Evolutionary conservation across 2,329 filamentous ascomycete species (phyloP).

Genomic region (Claviceps digitariae): DNA sequence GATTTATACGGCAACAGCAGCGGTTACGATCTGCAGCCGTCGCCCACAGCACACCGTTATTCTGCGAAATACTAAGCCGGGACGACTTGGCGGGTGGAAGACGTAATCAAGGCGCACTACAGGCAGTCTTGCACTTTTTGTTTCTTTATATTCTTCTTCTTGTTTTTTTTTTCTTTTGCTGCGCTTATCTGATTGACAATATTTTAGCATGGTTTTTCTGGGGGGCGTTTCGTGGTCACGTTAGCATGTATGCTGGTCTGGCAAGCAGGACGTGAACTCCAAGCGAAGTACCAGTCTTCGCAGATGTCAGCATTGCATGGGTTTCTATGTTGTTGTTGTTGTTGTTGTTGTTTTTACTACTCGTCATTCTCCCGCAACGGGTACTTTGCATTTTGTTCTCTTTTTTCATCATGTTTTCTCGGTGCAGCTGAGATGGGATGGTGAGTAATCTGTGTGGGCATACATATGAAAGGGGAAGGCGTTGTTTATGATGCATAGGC

Average conservation of each 20-base stretch:
- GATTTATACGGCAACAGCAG: slow-evolving; percentile 47
- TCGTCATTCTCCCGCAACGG: too few relatives aligned
- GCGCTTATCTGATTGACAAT: background rate
- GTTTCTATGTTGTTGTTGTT: too few relatives aligned
- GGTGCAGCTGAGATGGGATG: background rate
- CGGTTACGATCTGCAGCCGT: slow-evolving; percentile 38
- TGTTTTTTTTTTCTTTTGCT: background rate
- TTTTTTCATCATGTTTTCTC: background rate
- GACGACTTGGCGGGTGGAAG: too few relatives aligned
- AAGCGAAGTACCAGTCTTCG: too few relatives aligned
- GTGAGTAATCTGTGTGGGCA: background rate
- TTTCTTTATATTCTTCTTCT: background rate
- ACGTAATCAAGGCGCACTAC: too few relatives aligned
- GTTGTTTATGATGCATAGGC: background rate
- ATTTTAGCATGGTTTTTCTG: background rate
- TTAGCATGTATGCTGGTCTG: background rate
- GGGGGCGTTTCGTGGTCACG: background rate
- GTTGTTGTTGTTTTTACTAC: background rate
- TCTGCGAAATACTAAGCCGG: slow-evolving; percentile 30
- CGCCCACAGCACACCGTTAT: slow-evolving; percentile 28
- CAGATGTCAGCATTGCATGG: background rate
- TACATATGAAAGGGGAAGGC: background rate
- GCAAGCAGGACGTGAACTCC: background rate
- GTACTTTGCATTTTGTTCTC: too few relatives aligned
- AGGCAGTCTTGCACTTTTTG: too few relatives aligned